A percentile compares a stretch with the other conserved stretches of the same genome.
Conservation (phyloP, 148 eudicot genomes). For the Persicaria tinctoria region DNA sequence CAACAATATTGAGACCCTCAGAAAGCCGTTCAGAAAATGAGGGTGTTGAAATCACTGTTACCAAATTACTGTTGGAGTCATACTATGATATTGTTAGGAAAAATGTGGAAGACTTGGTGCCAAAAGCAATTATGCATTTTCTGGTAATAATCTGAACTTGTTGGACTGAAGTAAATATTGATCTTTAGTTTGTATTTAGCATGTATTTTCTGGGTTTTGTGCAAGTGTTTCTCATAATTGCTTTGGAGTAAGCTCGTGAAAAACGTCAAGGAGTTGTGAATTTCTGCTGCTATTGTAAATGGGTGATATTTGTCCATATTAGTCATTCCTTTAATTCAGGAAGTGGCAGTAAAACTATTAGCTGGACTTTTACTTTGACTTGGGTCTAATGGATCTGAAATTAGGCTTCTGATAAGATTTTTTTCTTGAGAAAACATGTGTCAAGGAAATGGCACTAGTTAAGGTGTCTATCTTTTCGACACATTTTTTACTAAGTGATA, state of each 20-base stretch:
- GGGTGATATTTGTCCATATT: background rate
- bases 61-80: slow-evolving; percentile 79
- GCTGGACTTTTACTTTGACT: no score
- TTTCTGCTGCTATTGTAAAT: background rate
- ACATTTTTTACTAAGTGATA: no score
- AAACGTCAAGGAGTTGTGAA: background rate
- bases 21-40: slow-evolving; percentile 76
- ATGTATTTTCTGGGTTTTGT: background rate
- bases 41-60: slow-evolving; percentile 71
- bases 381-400: no score
- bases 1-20: slow-evolving; percentile 77
- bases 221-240: no score
- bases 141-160: slow-evolving; percentile 44
- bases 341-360: no score
- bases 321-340: background rate
- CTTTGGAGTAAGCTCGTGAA: background rate
- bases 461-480: no score
- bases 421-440: no score
- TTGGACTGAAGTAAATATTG: background rate
- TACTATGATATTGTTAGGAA: slow-evolving; percentile 93
- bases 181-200: background rate
- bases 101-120: slow-evolving; percentile 85
- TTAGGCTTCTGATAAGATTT: no score
- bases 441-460: no score
- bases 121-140: slow-evolving; percentile 99